A percentile compares a stretch with the other conserved stretches of the same genome.
Evolutionary conservation across 441 rosid species (phyloP).

Genomic region (Gossypium aridum): DNA sequence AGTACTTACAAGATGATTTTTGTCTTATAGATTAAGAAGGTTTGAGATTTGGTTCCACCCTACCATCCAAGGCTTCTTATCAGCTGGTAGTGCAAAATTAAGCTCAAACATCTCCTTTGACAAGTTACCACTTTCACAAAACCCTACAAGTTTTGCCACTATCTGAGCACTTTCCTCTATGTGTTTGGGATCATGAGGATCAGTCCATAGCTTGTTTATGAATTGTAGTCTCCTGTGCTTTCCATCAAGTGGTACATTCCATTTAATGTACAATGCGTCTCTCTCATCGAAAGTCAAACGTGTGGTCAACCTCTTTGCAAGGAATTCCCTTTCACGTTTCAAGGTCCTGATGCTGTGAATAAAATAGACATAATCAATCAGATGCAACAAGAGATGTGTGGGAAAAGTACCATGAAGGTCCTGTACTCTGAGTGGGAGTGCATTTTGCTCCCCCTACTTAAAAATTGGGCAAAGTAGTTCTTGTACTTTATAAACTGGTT

Average conservation of each 20-base stretch:
- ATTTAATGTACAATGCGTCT: conserved; percentile 67
- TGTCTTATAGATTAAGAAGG: conserved; percentile 64
- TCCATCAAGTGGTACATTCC: conserved; percentile 90
- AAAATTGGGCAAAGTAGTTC: too few relatives aligned
- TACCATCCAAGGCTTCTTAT: conserved; percentile 79
- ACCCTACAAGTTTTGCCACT: conserved; percentile 93
- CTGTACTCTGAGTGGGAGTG: too few relatives aligned
- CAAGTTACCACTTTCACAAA: conserved; percentile 77
- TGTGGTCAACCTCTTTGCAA: conserved; percentile 74
- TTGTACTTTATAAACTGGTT: too few relatives aligned
- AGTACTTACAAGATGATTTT: conserved; percentile 10
- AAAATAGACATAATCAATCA: neutral
- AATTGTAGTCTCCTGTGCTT: conserved; percentile 93
- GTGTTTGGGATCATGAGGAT: conserved; percentile 78
- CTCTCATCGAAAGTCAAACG: conserved; percentile 73
- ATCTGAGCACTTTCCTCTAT: conserved; percentile 91
- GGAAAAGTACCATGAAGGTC: too few relatives aligned
- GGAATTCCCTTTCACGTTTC: conserved; percentile 84
- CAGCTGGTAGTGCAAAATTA: conserved; percentile 78
- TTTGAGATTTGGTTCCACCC: conserved; percentile 94
- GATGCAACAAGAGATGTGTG: neutral
- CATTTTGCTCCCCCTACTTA: too few relatives aligned
- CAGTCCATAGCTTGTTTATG: conserved; percentile 92
- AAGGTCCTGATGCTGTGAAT: conserved; percentile 72
- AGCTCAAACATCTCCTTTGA: conserved; percentile 99